Evolutionary conservation across 2,329 filamentous ascomycete species (phyloP), one percentile per base, ranked within the genome.

Genomic region (Ilyonectria mors-panacis): DNA sequence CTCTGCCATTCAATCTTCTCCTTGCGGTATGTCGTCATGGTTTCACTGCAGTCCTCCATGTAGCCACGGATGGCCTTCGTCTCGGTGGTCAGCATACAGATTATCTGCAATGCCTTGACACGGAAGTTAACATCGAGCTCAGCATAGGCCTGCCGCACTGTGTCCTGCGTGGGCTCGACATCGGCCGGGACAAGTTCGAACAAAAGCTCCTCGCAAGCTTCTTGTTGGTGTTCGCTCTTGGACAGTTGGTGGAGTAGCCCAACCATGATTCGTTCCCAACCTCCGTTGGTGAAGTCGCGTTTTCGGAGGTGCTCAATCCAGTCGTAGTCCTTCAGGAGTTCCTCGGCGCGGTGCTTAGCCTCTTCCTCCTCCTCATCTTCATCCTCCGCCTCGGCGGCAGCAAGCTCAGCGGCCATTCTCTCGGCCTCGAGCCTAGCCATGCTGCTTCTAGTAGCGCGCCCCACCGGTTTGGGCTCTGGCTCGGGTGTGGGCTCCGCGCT

Each of bases 21-120:
- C 81, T 99, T 99, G 56, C 96, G 91, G 77, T 97, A 94, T 61
- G 91, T 90, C 2, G 96, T 99, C 95, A 98, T 98, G 60, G 94
- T 93, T 77, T 95, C 93, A 70, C 93, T 94, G 81, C 95, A 97
- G 69, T 95, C 92, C 73, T 97, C 94, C 85, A 99, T 92, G 78
- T 97, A 97, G 17, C 90, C 91, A 59, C 95, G 91, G 72, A 98
- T 89, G 2, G 93, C 91, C 78, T 94, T 95, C 0, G 96, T 98
- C 76, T 94, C 92, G 63, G 95, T 87, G 2, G 93, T 95, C 67
- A 98, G 85, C 85, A 95, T 91, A 78, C 94, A 94, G 63, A 98
- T 89, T 39, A 97, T 92, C 78, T 98, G 93, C 51, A 99, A 85
- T 23, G 92, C 92, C 70, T 91, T 88, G 44, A 95, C 89, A 15